Evolutionary conservation across 805 yeast genomes (phyloP), one percentile per base, ranked within the genome.

Genomic region (Hyphopichia homilentoma): DNA sequence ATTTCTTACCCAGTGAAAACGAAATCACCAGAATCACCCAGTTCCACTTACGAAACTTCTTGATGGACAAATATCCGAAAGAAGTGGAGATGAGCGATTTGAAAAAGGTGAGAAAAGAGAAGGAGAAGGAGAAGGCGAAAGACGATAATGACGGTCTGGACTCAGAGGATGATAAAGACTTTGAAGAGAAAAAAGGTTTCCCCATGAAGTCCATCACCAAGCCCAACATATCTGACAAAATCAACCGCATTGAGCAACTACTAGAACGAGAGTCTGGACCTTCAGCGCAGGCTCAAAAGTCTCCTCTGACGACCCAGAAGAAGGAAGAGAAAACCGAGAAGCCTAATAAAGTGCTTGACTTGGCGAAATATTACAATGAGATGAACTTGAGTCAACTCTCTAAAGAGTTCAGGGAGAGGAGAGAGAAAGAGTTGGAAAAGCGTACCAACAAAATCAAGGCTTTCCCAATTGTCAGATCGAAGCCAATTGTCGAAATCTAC

Each of bases 11-110:
- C 1, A 79, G 95, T 6, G 97, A 93, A 54, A 85, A 81, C 48
- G 98, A 93, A 68, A 84, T 93, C 44, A 80, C 95, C 4, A 71
- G 86, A 41, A 84, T 93, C 27, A 89, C 98, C 2, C 84, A 95
- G 4, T 81, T 81, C 45, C 97, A 90, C 51, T 63, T 90, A 47
- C 77, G 80, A 39, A 83, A 81, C 43, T 68, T 89, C 30, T 79
- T 90, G 44, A 59, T 75, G 47, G 88, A 79, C 34, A 70, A 68
- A 35, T 57, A 65, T 25, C 44, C 34, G 4, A 39, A 44, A 28
- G 44, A 44, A 20, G 53, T 42, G 7, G 52, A 48, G 17, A 39
- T 43, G 12, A 27, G 48, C 34, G 45, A 43, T 7, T 24, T 22
- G 28, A 30, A 25, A 30, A 38, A 38, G 8, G 29, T 23, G 18